Conservation (phyloP, 2,329 filamentous ascomycete genomes). For the Didymella exigua region DNA sequence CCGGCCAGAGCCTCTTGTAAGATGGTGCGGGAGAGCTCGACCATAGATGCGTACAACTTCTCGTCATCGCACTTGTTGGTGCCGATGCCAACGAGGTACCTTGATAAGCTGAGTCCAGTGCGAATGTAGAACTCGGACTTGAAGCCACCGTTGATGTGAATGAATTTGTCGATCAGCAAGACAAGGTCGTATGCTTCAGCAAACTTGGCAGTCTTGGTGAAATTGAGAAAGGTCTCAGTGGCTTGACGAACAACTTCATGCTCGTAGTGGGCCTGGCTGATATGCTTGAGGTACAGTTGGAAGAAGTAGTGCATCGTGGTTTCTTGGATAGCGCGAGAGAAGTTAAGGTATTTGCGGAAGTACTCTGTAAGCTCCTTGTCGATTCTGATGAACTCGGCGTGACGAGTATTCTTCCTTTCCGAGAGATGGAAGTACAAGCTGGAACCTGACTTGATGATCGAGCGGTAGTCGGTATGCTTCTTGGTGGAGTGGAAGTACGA, state of each 20-base stretch:
- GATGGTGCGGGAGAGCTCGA: conserved; percentile 46
- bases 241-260: conserved; percentile 22
- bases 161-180: conserved; percentile 30
- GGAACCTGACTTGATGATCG: conserved; percentile 31
- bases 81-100: conserved; percentile 32
- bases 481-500: conserved; percentile 35
- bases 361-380: conserved; percentile 27
- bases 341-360: conserved; percentile 29
- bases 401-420: conserved; percentile 20
- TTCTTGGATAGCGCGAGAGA: conserved; percentile 20
- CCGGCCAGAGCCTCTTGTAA: conserved; percentile 47
- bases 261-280: conserved; percentile 23
- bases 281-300: conserved; percentile 26
- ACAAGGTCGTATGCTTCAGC: conserved; percentile 33
- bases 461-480: conserved; percentile 45
- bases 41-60: conserved; percentile 42
- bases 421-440: conserved; percentile 32
- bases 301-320: conserved; percentile 28
- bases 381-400: conserved; percentile 25
- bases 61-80: conserved; percentile 36
- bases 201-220: conserved; percentile 32
- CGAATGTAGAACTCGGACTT: conserved; percentile 36
- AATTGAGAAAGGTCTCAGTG: conserved; percentile 21
- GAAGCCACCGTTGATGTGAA: conserved; percentile 34
- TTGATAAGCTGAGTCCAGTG: conserved; percentile 38